Base-by-base conservation (phyloP, 306 rosid genomes). In the Fagus sylvatica region DNA sequence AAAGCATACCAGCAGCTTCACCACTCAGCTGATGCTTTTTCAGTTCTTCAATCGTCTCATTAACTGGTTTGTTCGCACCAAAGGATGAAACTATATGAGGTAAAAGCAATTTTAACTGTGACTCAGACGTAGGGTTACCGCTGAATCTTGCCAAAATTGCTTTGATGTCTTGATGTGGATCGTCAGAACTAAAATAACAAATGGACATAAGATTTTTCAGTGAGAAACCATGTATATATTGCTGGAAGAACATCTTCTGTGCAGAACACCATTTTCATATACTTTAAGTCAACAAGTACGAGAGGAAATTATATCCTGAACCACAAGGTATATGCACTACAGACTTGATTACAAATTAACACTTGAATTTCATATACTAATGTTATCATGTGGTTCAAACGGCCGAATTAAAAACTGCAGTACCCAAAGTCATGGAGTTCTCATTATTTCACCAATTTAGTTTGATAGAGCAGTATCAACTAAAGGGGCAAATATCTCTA, bases 91-190 rank as follows among this genome's bases (percentile, higher is more conserved):
- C 49, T 69, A 96, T 91, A 60, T 87, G 91, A 79, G 99, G 98
- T 84, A 91, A 86, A 69, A 91, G 90, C 81, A 41, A 78, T 73
- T 89, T 88, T 76, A 92, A 83, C 30, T 82, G 91, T 72, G 98
- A 76, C 77, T 89, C 94, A 72, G 93, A 81, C 77, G 88, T 96
- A 3, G 98, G 98, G 84, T 85, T 84, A 76, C 92, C 61, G 73
- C 91, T 88, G 84, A 88, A 91, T 78, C 87, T 90, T 53, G 82
- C 90, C 74, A 96, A 78, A 75, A 90, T 85, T 22, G 83, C 80
- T 76, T 88, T 90, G 74, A 93, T 79, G 74, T 96, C 98, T 81
- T 87, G 88, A 75, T 93, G 91, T 67, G 98, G 93, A 76, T 93
- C 97, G 89, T 88, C 86, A 0, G 96, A 88, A 85, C 99, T 95